Percentiles rank a stretch among this genome's conserved stretches.
Evolutionary conservation across 371 early-diverging fungal species (phyloP).

Genomic region (Batkoa obscura): DNA sequence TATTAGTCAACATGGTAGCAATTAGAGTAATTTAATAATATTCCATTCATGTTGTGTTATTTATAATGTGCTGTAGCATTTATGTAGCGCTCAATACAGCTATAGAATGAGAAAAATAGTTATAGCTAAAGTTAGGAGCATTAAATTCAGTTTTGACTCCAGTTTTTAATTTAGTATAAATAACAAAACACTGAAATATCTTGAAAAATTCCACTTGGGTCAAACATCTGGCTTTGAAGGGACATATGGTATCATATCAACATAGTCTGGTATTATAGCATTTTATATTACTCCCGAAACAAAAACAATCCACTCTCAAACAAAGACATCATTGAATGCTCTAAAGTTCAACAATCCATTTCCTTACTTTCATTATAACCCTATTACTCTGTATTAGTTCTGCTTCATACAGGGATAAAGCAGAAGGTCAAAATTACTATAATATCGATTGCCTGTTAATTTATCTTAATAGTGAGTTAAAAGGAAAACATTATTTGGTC

Average conservation of each 20-base stretch:
- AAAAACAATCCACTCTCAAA: constrained; percentile 39
- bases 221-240: constrained; percentile 57
- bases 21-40: no score
- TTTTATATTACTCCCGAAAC: constrained; percentile 56
- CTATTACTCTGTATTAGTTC: no score
- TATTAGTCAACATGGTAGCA: no score
- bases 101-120: constrained; percentile 24
- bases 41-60: no score
- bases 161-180: constrained; percentile 20
- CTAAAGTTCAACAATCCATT: constrained; percentile 57
- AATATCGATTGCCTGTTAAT: constrained; percentile 12
- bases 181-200: background rate
- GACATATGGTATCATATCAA: constrained; percentile 33
- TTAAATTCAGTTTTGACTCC: constrained; percentile 35
- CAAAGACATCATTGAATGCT: constrained; percentile 38
- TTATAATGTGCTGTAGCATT: no score
- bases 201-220: constrained; percentile 32
- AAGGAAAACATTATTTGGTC: constrained; percentile 72
- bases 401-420: no score
- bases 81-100: no score
- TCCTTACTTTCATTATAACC: constrained; percentile 13
- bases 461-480: constrained; percentile 49
- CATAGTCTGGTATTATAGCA: constrained; percentile 71
- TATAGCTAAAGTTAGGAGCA: constrained; percentile 55
- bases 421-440: no score